Evolutionary conservation across 495 filamentous ascomycete genomes (phyloP), one percentile per base, ranked within the genome.

Genomic region (Penicillium psychrofluorescens): DNA sequence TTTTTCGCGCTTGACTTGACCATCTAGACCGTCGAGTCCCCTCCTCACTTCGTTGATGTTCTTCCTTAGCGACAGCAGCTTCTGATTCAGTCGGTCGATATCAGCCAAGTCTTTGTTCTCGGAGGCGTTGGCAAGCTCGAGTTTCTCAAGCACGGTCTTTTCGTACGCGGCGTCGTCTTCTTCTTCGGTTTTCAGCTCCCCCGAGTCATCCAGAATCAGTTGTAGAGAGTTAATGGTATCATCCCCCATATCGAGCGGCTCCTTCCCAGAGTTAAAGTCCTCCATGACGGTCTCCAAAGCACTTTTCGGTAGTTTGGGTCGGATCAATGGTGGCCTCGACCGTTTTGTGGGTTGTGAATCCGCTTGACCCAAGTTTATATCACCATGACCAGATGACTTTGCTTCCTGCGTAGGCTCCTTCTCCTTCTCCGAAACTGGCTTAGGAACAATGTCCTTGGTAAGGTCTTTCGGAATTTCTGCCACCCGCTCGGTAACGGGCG

Each of bases 41-140:
- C 75, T 71, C 46, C 80, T 82, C 14, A 85, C 77, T 15, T 81
- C 78, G 2, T 74, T 73, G 46, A 90, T 85, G 44, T 79, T 79
- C 3, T 75, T 66, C 29, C 74, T 68, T 14, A 85, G 72, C 2
- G 76, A 80, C 38, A 72, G 64, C 9, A 85, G 59, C 6, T 78
- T 75, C 46, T 74, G 68, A 42, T 73, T 76, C 68, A 89, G 72
- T 38, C 76, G 68, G 30, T 73, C 66, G n/a, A 81, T 59, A 11
- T 82, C 69, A 34, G 76, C 74, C 8, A 55, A 64, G 34, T 79
- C 66, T 11, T 41, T 36, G 29, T 50, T 53, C 38, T 66, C 65
- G 13, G 63, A 54, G 22, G 22, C 22, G 35, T 36, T 64, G 46
- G 41, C 61, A 31, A 55, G 61, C 58, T 51, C 56, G 4, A 66